Percentiles rank a stretch among this genome's conserved stretches.
These are phyloP conservation scores for Leishmania guyanensis DNA, from an alignment of 208 protist genomes.

Conservation along the genomic window DNA sequence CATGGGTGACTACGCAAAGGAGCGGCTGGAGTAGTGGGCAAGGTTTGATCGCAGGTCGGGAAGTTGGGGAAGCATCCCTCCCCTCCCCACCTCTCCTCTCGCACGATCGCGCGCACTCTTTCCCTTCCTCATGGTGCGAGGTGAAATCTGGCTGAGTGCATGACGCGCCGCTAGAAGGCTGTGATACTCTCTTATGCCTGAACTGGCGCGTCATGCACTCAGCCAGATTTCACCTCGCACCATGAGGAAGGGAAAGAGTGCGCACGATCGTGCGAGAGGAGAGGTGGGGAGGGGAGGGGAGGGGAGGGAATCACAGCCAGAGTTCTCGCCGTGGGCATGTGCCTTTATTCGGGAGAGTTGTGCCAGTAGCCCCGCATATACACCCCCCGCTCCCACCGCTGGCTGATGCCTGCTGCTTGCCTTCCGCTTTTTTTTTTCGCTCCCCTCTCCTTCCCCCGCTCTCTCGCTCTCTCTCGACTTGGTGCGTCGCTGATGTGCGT, in stretches of 20 bases:
- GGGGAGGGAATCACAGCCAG: not conserved
- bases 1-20: slow-evolving; percentile 81
- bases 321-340: not conserved
- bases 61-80: not conserved
- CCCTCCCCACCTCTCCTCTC: not conserved
- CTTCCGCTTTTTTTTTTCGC: no score
- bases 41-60: not conserved
- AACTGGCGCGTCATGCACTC: not conserved
- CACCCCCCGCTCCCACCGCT: not conserved
- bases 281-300: no score
- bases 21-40: slow-evolving; percentile 46
- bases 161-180: no score
- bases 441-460: no score
- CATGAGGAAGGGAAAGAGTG: no score
- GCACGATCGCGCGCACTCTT: not conserved
- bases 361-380: not conserved
- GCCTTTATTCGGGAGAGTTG: not conserved
- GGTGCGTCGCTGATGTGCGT: not conserved
- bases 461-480: no score
- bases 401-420: not conserved
- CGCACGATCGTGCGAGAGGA: not conserved
- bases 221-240: not conserved
- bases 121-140: not conserved
- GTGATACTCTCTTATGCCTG: not conserved
- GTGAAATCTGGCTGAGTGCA: not conserved